These are phyloP conservation scores for Solidago caesia DNA, from an alignment of 129 eudicot species.

Conservation along the genomic window DNA sequence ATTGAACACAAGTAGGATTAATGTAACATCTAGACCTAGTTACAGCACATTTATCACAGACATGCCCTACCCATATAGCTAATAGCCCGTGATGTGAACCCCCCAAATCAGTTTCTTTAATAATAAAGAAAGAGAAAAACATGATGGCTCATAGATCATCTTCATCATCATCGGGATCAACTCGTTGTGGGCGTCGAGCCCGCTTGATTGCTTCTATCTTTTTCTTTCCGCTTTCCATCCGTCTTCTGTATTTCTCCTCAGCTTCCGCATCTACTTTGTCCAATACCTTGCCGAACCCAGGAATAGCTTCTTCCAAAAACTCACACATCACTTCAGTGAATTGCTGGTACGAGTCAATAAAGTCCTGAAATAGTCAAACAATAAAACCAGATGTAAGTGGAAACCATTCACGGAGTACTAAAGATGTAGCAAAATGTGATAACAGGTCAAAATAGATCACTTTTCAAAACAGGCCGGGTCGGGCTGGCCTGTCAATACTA, in stretches of 20 bases:
- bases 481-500: no score
- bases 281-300: slow-evolving; percentile 36
- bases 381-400: slow-evolving; percentile 4
- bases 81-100: not conserved
- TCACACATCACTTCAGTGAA: slow-evolving; percentile 29
- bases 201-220: slow-evolving; percentile 31
- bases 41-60: not conserved
- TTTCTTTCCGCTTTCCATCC: slow-evolving; percentile 28
- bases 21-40: slow-evolving; percentile 11
- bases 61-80: slow-evolving; percentile 3
- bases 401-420: not conserved
- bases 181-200: slow-evolving; percentile 28
- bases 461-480: not conserved
- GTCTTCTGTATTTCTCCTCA: slow-evolving; percentile 31
- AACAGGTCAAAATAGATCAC: not conserved
- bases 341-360: slow-evolving; percentile 30
- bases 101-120: not conserved
- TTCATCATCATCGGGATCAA: slow-evolving; percentile 15
- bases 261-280: slow-evolving; percentile 28
- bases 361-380: slow-evolving; percentile 31
- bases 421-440: not conserved
- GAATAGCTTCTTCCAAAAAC: slow-evolving; percentile 26
- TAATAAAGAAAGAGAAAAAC: not conserved
- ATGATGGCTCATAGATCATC: slow-evolving; percentile 21
- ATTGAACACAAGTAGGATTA: not conserved